Evolutionary conservation across 257 asterid species (phyloP), one percentile per base, ranked within the genome.

Genomic region (Solanum sitiens): DNA sequence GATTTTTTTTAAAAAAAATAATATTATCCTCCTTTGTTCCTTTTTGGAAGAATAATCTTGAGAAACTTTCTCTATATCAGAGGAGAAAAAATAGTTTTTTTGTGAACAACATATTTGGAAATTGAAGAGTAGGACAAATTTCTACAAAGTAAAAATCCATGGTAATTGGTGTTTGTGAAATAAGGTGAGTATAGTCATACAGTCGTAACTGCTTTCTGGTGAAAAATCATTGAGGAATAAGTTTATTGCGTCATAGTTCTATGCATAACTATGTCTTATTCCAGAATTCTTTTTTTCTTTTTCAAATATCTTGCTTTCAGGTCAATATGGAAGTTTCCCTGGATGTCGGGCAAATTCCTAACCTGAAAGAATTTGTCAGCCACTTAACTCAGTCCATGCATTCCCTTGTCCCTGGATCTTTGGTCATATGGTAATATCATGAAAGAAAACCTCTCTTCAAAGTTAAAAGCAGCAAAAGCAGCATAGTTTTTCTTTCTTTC

Each of bases 351-450:
- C 96, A 93, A 90, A 94, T 97, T 90, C 96, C 98, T 5, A 94
- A 93, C 88, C 89, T 97, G 88, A 90, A 92, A 94, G 99, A 91
- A 86, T 97, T 97, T 88, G 89, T 97, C 86, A 89, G 90, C 93
- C 93, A 93, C 92, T 92, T 97, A 89, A 94, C 95, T 89, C 90
- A 92, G 93, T 88, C 93, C 86, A 97, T 97, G 99, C 99, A 95
- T 93, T 91, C 95, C 83, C 90, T 93, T n/a, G 89, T 93, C 37
- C 97, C 98, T 20, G 96, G 94, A 90, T 97, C 98, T 84, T 91
- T 95, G 89, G 97, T 95, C 86, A 91, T 97, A 93, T 97, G 99
- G 99, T 93, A 91, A 67, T 89, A 23, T 80, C 84, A 32, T 18
- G 37, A 88, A 59, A 74, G 85, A 16, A 53, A 47, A 63, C 42